Evolutionary conservation across 2,329 filamentous ascomycete species (phyloP), one percentile per base, ranked within the genome.

Genomic region (Cercospora janseana): DNA sequence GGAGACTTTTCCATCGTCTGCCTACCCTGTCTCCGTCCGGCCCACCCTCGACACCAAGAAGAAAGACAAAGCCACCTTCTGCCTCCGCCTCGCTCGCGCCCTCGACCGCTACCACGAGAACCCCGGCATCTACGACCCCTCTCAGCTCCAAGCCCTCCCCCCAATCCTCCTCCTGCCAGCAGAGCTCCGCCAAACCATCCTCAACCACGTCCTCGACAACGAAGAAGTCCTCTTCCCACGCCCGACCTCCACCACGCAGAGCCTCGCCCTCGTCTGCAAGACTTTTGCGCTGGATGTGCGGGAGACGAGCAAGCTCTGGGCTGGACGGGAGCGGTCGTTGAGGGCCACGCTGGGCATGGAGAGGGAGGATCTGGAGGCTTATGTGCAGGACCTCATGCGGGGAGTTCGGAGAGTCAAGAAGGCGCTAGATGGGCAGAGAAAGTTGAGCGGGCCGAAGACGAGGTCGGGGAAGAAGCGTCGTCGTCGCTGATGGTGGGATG

Each of bases 121-220:
- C 9, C 50, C 50, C 10, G 29, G 32, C 9, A 42, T 46, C 6
- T 46, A 46, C 42, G 27, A 47, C 13, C n/a, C 40, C 1, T 16
- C 31, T 7, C 31, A 12, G 12, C n/a, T 20, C 16, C 24, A 13
- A 6, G 27, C 42, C 23, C 43, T 49, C n/a, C 52, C 49, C 23
- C 41, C 41, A 41, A 18, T 56, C 4, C 21, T 54, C 7, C 13
- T 13, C 5, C 54, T 58, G 15, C 56, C 54, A 4, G 16, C 56
- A 2, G 53, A 58, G 38, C 41, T 56, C 9, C 37, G 50, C 6
- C 54, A 58, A 15, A 37, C 41, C 6, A 51, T 54, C 18, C 46
- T 56, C 24, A 26, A 48, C 13, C 29, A 44, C 18, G 45, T 49
- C 16, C 24, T 54, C 16, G 53, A 52, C 23, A 51, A 58, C 32